Base-by-base conservation (phyloP, 2,329 filamentous ascomycete genomes). In the Hypoxylon sp. region DNA sequence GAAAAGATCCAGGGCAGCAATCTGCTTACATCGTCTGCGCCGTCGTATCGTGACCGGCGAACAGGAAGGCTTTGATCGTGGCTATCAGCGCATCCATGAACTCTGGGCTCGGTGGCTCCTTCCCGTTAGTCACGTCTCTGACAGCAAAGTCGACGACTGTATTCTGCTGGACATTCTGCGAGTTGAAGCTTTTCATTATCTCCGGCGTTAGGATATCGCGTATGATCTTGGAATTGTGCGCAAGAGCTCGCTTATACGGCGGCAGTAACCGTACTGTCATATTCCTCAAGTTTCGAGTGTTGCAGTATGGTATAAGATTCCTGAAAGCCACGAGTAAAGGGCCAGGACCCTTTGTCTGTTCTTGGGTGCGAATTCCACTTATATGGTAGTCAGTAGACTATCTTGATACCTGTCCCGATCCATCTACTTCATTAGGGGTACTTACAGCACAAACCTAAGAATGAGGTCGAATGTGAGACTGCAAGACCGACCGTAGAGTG, bases 401-500 rank as follows among this genome's bases (percentile, higher is more conserved):
- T n/a, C n/a, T n/a, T n/a, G n/a, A n/a, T n/a, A n/a, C n/a, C n/a
- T n/a, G n/a, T n/a, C n/a, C n/a, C n/a, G n/a, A n/a, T n/a, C n/a
- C n/a, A n/a, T n/a, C n/a, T n/a, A n/a, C n/a, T n/a, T n/a, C n/a
- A n/a, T n/a, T n/a, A n/a, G n/a, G n/a, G n/a, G n/a, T n/a, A n/a
- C 69, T 67, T 55, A 80, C 74, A 82, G 71, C 2, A 76, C 71
- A 10, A 77, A 74, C 13, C 77, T 72, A 11, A 69, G 71, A 49
- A 81, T 82, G 25, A 82, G 72, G 43, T 82, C 80, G 9, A 81
- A 77, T 0, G 81, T 79, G n/a, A 82, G 68, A 50, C 79, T 77
- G 3, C 75, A 78, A 1, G 79, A 74, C 9, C 73, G 74, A 4
- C 75, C 67, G 59, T 80, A 74, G 3, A 82, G 68, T 5, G 63